Percentiles rank a stretch among this genome's conserved stretches.
phyloP scores from a whole-genome alignment of 257 asterid species.

The Przewalskia tangutica region DNA sequence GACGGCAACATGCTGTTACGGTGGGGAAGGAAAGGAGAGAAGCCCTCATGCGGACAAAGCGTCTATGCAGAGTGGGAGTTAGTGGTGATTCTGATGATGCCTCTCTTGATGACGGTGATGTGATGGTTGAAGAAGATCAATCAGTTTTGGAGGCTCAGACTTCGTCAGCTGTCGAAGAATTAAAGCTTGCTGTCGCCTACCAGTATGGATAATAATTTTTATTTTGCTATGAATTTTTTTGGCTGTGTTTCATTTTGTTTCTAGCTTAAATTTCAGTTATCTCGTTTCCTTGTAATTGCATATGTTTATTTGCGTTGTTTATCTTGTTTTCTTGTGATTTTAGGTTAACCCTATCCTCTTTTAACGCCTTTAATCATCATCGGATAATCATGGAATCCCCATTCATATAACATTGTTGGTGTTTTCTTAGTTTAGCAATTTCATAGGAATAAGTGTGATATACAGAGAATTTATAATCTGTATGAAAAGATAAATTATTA shows the following conservation, averaged over 20 bases:
- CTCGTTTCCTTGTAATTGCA: not conserved
- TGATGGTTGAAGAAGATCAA: conserved; percentile 66
- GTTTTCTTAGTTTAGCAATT: not conserved
- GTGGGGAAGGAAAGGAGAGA: conserved; percentile 92
- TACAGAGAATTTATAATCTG: not conserved
- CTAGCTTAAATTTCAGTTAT: not conserved
- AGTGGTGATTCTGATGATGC: conserved; percentile 31
- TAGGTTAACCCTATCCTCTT: not conserved
- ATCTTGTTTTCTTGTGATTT: not conserved
- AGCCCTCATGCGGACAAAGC: conserved; percentile 76
- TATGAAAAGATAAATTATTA: not conserved
- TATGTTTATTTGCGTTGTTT: not conserved
- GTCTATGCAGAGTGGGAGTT: conserved; percentile 72
- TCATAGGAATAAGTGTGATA: not conserved
- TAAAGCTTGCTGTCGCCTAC: conserved; percentile 50
- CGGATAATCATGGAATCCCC: not conserved
- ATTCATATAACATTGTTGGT: not conserved
- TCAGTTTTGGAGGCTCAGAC: conserved; percentile 67
- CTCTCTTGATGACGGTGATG: conserved; percentile 36
- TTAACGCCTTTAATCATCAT: not conserved
- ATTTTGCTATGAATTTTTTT: not conserved
- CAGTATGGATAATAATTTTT: conserved; percentile 42
- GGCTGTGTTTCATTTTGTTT: not conserved
- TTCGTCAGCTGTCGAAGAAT: conserved; percentile 50
- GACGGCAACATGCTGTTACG: conserved; percentile 65